Evolutionary conservation across 1,284 basidiomycete genomes (phyloP).

Genomic region (Trametes pubescens): DNA sequence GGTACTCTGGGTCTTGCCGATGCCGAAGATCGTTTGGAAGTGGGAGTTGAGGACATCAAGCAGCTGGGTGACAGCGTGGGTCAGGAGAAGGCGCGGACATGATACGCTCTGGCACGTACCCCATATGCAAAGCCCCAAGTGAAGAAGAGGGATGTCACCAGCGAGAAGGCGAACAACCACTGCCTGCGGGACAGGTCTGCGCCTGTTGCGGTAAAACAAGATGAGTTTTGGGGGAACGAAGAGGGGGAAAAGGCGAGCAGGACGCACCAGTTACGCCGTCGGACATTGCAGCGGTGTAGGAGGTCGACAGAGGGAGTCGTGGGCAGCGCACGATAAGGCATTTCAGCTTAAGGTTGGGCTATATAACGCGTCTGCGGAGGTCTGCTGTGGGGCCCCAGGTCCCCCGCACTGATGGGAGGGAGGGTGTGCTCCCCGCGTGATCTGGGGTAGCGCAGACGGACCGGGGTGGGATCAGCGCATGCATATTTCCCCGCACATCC

Average conservation of each 20-base stretch:
- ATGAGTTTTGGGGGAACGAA: not conserved
- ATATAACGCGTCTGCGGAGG: slow-evolving; percentile 26
- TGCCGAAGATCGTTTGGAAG: slow-evolving; percentile 77
- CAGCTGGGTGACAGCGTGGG: slow-evolving; percentile 53
- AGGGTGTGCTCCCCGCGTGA: slow-evolving; percentile 31
- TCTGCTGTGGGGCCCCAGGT: slow-evolving; percentile 28
- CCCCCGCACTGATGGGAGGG: slow-evolving; percentile 29
- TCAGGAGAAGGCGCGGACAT: not conserved
- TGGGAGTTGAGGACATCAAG: slow-evolving; percentile 88
- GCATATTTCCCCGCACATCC: slow-evolving; percentile 16
- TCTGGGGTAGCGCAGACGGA: slow-evolving; percentile 20
- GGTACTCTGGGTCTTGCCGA: slow-evolving; percentile 82
- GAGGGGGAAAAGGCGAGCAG: not conserved
- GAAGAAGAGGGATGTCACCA: slow-evolving; percentile 85
- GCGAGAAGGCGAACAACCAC: slow-evolving; percentile 68
- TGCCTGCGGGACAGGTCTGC: slow-evolving; percentile 54
- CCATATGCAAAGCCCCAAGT: slow-evolving; percentile 85
- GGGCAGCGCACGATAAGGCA: slow-evolving; percentile 25
- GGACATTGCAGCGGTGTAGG: slow-evolving; percentile 32
- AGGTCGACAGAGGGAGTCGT: slow-evolving; percentile 16
- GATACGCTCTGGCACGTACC: slow-evolving; percentile 46
- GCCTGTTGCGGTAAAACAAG: slow-evolving; percentile 42
- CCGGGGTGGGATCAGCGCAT: slow-evolving; percentile 24
- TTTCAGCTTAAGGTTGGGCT: slow-evolving; percentile 15
- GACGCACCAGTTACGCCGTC: slow-evolving; percentile 49